phyloP scores from a whole-genome alignment of 1,284 basidiomycete genomes.

The Chiua sp. region DNA sequence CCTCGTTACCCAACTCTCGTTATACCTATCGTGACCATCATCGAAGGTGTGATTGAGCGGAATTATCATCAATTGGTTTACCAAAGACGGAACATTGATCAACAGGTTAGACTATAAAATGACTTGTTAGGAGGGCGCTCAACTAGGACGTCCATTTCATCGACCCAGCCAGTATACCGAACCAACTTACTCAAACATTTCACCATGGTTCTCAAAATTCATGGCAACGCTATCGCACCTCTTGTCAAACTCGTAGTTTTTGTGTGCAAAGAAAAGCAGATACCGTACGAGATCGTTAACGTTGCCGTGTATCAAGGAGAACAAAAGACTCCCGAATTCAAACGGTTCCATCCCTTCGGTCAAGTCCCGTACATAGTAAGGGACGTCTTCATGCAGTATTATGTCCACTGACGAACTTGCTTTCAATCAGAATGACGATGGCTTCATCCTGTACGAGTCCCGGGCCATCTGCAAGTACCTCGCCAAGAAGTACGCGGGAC shows the following conservation, averaged over 20 bases:
- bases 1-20: too few relatives aligned
- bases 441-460: slow-evolving; percentile 51
- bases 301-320: slow-evolving; percentile 43
- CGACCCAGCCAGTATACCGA: neutral
- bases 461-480: slow-evolving; percentile 57
- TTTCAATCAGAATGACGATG: slow-evolving; percentile 42
- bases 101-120: slow-evolving; percentile 9
- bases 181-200: neutral
- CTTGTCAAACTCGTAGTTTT: slow-evolving; percentile 26
- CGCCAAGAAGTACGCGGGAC: slow-evolving; percentile 46
- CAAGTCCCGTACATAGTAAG: slow-evolving; percentile 54
- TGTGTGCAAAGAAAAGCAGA: slow-evolving; percentile 40
- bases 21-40: too few relatives aligned
- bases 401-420: neutral
- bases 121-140: too few relatives aligned
- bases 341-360: slow-evolving; percentile 52
- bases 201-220: slow-evolving; percentile 31
- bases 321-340: slow-evolving; percentile 44
- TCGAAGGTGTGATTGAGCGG: too few relatives aligned
- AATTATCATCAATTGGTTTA: neutral
- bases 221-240: slow-evolving; percentile 28
- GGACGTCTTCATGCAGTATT: neutral
- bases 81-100: neutral
- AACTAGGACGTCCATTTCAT: too few relatives aligned
- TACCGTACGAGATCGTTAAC: slow-evolving; percentile 44